Percentiles rank a stretch among this genome's conserved stretches.
Conservation (phyloP, 345 rosid genomes). For the Noccaea caerulescens region DNA sequence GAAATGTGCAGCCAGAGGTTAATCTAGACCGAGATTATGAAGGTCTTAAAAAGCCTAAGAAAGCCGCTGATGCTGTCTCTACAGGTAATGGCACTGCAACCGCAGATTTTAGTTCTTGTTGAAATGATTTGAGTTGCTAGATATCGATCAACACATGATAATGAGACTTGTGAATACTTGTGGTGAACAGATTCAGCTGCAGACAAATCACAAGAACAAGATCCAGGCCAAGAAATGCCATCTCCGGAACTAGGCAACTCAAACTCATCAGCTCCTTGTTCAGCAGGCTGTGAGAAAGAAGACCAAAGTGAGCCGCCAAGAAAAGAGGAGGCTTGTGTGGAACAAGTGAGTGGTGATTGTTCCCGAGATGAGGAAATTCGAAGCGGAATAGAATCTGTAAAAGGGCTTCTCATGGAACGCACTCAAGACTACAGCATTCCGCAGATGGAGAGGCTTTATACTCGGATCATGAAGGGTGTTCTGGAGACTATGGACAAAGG, state of each 20-base stretch:
- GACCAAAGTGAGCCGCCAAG: conserved; percentile 30
- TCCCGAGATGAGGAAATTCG: conserved; percentile 49
- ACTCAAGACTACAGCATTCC: conserved; percentile 72
- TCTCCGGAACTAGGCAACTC: conserved; percentile 47
- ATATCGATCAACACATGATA: background rate
- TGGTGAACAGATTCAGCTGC: conserved; percentile 52
- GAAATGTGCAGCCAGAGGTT: conserved; percentile 88
- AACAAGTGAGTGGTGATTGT: conserved; percentile 33
- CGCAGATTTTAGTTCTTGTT: conserved; percentile 3
- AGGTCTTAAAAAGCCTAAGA: conserved; percentile 81
- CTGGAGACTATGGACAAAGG: conserved; percentile 59
- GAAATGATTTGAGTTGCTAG: background rate
- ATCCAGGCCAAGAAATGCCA: conserved; percentile 49
- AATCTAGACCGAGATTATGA: conserved; percentile 73
- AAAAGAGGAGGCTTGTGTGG: conserved; percentile 23
- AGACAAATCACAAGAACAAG: conserved; percentile 56
- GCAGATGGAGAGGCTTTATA: conserved; percentile 85
- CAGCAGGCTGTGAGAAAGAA: conserved; percentile 39
- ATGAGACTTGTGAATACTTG: conserved; percentile 4
- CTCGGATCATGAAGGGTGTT: conserved; percentile 72
- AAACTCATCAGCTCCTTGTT: conserved; percentile 46
- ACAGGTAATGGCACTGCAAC: conserved; percentile 54
- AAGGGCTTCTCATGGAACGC: conserved; percentile 55
- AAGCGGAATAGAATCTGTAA: conserved; percentile 49
- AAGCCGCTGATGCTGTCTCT: conserved; percentile 53